phyloP scores from a whole-genome alignment of 2,329 filamentous ascomycete species.

The Bipolaris sorokiniana region DNA sequence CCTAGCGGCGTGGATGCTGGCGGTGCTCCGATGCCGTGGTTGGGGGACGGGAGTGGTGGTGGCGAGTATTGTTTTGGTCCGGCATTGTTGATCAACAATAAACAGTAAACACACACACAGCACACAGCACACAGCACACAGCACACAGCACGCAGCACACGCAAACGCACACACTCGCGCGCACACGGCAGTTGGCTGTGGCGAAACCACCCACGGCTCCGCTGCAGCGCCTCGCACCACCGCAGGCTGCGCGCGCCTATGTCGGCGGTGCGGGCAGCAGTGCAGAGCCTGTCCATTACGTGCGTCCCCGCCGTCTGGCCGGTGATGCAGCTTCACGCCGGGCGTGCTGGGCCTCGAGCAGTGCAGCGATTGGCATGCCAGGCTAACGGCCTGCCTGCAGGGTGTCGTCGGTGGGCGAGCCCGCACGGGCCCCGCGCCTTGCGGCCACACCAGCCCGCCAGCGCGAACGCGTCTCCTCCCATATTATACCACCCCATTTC shows the following conservation, averaged over 20 bases:
- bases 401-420: slow-evolving; percentile 14
- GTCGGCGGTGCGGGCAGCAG: background rate
- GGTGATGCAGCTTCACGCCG: too few species aligned
- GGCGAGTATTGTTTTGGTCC: slow-evolving; percentile 17
- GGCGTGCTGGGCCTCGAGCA: slow-evolving; percentile 18
- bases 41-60: slow-evolving; percentile 2
- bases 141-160: background rate
- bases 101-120: slow-evolving; percentile 10
- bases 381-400: slow-evolving; percentile 25
- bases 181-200: background rate
- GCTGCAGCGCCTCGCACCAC: slow-evolving; percentile 17
- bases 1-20: slow-evolving; percentile 18
- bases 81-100: slow-evolving; percentile 17
- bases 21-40: slow-evolving; percentile 16
- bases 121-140: background rate
- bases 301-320: too few species aligned
- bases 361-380: slow-evolving; percentile 28
- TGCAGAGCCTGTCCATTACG: background rate
- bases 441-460: slow-evolving; percentile 16
- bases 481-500: slow-evolving; percentile 32
- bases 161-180: background rate
- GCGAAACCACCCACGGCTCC: background rate
- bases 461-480: slow-evolving; percentile 34
- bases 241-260: background rate
- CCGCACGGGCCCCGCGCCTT: slow-evolving; percentile 14